Conservation (phyloP, 2,329 filamentous ascomycete genomes). For the Raffaelea deltoideospora region DNA sequence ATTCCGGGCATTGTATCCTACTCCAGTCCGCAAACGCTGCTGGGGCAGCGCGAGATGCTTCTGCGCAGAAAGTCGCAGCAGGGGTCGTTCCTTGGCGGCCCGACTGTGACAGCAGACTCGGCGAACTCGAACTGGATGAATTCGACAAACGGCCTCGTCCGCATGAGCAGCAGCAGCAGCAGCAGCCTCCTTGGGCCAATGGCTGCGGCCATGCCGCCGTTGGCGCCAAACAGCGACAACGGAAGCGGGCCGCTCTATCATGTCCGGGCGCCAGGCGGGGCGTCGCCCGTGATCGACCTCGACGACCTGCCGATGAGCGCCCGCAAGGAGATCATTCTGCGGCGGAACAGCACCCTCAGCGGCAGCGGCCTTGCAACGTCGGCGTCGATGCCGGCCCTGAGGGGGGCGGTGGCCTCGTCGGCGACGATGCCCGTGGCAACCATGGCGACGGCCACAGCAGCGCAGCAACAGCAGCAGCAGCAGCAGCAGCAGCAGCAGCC, state of each 20-base stretch:
- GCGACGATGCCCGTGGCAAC: slow-evolving; percentile 1
- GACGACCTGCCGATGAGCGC: slow-evolving; percentile 62
- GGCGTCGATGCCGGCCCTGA: background rate
- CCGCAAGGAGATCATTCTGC: slow-evolving; percentile 46
- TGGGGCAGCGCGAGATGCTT: slow-evolving; percentile 39
- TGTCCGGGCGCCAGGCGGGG: too few relatives aligned
- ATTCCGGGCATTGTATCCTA: slow-evolving; percentile 33
- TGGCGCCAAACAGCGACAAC: slow-evolving; percentile 1
- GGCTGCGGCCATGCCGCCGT: slow-evolving; percentile 17
- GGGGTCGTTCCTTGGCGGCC: slow-evolving; percentile 15
- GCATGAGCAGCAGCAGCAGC: slow-evolving; percentile 1
- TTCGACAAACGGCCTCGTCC: background rate
- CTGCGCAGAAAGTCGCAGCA: slow-evolving; percentile 36
- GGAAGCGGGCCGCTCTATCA: slow-evolving; percentile 2
- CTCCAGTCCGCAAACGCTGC: slow-evolving; percentile 36
- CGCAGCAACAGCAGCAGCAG: too few relatives aligned
- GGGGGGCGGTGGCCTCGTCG: background rate
- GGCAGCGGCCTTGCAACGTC: slow-evolving; percentile 9
- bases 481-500: too few relatives aligned
- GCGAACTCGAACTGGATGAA: too few relatives aligned
- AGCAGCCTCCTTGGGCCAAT: slow-evolving; percentile 10
- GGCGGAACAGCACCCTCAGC: slow-evolving; percentile 29
- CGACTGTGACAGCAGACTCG: slow-evolving; percentile 8
- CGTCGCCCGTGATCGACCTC: slow-evolving; percentile 23
- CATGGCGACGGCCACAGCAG: too few relatives aligned